phyloP scores from a whole-genome alignment of 108 stramenopile species.

The Nannochloropsis salina region DNA sequence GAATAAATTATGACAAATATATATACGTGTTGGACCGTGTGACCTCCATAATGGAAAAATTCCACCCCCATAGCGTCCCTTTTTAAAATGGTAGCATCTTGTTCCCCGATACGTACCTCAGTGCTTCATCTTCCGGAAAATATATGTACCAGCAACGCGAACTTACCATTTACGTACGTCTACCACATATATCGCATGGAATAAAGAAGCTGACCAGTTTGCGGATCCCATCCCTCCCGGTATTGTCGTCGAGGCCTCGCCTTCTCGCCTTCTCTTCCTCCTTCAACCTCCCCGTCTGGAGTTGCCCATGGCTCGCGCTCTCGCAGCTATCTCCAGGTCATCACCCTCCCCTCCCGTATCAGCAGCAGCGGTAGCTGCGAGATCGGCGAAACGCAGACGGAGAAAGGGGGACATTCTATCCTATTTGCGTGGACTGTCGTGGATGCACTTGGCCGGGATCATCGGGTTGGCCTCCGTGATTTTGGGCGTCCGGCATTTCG shows the following conservation, averaged over 20 bases:
- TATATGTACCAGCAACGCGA: too few relatives aligned
- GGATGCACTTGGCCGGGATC: background rate
- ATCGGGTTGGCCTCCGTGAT: background rate
- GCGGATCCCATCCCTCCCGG: too few relatives aligned
- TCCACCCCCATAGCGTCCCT: too few relatives aligned
- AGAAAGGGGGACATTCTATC: background rate
- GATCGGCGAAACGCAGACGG: background rate
- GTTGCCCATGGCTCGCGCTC: background rate
- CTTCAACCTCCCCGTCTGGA: background rate
- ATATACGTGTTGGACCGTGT: too few relatives aligned
- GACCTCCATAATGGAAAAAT: too few relatives aligned
- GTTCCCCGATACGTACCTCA: too few relatives aligned
- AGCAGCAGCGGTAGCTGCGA: background rate
- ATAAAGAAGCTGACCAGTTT: too few relatives aligned
- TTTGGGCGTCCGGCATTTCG: background rate
- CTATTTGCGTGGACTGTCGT: background rate
- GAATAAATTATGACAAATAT: too few relatives aligned
- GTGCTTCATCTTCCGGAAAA: too few relatives aligned
- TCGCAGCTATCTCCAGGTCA: background rate
- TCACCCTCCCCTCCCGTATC: background rate
- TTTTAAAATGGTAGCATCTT: too few relatives aligned
- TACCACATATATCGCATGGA: too few relatives aligned
- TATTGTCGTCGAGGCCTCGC: background rate
- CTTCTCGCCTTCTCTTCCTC: constrained; percentile 1
- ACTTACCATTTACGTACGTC: too few relatives aligned